A percentile compares a stretch with the other conserved stretches of the same genome.
Evolutionary conservation across 331 rosid species (phyloP).

Genomic region (Erythrophleum ivorense): DNA sequence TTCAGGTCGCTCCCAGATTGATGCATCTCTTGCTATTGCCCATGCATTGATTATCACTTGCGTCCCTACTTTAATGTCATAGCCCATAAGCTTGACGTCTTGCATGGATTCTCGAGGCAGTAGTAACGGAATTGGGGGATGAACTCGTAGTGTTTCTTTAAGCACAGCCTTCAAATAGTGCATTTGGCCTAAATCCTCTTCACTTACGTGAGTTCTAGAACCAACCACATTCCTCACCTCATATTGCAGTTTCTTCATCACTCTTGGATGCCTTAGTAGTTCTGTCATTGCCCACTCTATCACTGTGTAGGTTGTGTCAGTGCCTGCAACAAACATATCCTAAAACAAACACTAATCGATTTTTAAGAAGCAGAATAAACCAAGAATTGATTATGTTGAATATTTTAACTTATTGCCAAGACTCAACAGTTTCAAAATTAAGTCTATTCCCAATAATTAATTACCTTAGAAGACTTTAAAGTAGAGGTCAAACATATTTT

Average conservation of each 20-base stretch:
- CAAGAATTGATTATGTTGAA: too few relatives aligned
- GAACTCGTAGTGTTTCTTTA: constrained; percentile 45
- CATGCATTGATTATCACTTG: constrained; percentile 49
- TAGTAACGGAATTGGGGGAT: constrained; percentile 53
- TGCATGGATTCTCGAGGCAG: constrained; percentile 41
- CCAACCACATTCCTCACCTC: constrained; percentile 24
- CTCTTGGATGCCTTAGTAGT: constrained; percentile 50
- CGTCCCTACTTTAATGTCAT: constrained; percentile 38
- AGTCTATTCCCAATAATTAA: too few relatives aligned
- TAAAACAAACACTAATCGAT: too few relatives aligned
- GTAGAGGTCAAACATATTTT: too few relatives aligned
- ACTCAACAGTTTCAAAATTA: too few relatives aligned
- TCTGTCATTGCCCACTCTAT: constrained; percentile 66
- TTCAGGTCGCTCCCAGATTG: constrained; percentile 44
- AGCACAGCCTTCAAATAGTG: constrained; percentile 48
- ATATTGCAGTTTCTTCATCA: constrained; percentile 40
- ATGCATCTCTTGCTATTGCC: constrained; percentile 57
- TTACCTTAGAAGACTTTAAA: too few relatives aligned
- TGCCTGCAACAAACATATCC: too few relatives aligned
- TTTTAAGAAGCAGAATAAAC: too few relatives aligned
- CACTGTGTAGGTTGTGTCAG: too few relatives aligned
- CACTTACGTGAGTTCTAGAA: constrained; percentile 30
- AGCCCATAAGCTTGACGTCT: constrained; percentile 42
- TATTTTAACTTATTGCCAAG: too few relatives aligned
- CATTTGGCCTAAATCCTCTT: constrained; percentile 44